These are phyloP conservation scores for Annona cherimola DNA, from an alignment of 164 flowering plant genomes.

Conservation along the genomic window DNA sequence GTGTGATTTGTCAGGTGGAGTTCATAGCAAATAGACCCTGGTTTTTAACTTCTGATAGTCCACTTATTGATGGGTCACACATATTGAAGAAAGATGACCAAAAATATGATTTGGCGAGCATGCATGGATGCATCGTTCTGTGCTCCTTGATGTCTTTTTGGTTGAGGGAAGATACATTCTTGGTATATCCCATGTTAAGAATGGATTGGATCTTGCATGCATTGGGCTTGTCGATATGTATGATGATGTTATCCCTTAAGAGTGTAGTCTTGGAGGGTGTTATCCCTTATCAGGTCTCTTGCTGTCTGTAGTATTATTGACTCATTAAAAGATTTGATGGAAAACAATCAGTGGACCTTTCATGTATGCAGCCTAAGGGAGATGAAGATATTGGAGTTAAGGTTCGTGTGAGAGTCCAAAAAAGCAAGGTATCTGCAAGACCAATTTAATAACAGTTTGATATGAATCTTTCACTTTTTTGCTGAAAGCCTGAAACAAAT, in stretches of 20 bases:
- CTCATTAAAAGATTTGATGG: not conserved
- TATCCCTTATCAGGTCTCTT: not conserved
- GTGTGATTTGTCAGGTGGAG: not conserved
- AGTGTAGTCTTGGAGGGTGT: not conserved
- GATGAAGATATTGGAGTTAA: constrained; percentile 93
- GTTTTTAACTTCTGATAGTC: not conserved
- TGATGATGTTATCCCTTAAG: not conserved
- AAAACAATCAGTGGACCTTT: not conserved
- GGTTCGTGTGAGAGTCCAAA: constrained; percentile 95
- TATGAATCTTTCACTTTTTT: too few species aligned
- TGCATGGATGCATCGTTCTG: not conserved
- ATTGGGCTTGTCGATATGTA: not conserved
- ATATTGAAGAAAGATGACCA: not conserved
- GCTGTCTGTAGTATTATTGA: not conserved
- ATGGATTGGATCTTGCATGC: not conserved
- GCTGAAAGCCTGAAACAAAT: too few species aligned
- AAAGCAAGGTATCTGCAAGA: constrained; percentile 70
- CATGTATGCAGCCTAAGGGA: constrained; percentile 58
- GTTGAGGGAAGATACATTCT: not conserved
- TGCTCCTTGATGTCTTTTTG: not conserved
- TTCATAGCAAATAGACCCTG: not conserved
- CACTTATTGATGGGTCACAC: not conserved
- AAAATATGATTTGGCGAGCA: not conserved
- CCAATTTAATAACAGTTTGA: too few species aligned
- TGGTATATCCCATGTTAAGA: not conserved